These are phyloP conservation scores for fission yeast (Schizosaccharomyces pombe) DNA, from an alignment of 805 yeast genomes.

Conservation along the genomic window DNA sequence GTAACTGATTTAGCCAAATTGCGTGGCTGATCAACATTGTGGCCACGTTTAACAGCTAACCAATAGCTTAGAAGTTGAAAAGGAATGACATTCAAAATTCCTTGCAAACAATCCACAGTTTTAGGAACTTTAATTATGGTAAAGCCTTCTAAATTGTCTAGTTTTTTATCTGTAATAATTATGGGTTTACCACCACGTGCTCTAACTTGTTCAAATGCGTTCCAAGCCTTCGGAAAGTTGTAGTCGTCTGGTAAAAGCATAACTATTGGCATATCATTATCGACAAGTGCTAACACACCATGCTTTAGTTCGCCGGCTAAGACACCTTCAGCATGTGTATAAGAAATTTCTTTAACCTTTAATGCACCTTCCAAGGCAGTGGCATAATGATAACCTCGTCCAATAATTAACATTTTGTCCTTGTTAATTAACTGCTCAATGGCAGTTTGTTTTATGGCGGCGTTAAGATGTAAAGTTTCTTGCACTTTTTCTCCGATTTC, in stretches of 20 bases:
- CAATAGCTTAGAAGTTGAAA: constrained; percentile 89
- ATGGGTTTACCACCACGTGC: constrained; percentile 97
- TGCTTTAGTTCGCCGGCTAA: constrained; percentile 97
- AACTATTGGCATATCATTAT: constrained; percentile 76
- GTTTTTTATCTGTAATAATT: constrained; percentile 69
- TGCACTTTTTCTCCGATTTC: constrained; percentile 57
- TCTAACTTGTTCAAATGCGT: constrained; percentile 86
- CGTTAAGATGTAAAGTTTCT: constrained; percentile 52
- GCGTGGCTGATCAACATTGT: constrained; percentile 95
- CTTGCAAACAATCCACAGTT: constrained; percentile 94
- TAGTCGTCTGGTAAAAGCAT: constrained; percentile 93
- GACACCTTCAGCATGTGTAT: constrained; percentile 98
- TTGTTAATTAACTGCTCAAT: constrained; percentile 48
- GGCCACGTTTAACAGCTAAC: constrained; percentile 85
- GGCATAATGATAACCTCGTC: constrained; percentile 94
- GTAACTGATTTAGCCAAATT: constrained; percentile 96
- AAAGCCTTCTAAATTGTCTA: constrained; percentile 20
- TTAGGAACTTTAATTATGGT: constrained; percentile 66
- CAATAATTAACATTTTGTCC: constrained; percentile 34
- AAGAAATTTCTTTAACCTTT: constrained; percentile 91
- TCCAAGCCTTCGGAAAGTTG: constrained; percentile 82
- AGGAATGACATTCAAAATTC: constrained; percentile 80
- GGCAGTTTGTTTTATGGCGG: constrained; percentile 31
- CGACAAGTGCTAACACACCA: constrained; percentile 92
- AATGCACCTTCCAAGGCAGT: constrained; percentile 96